phyloP scores from a whole-genome alignment of 2,329 filamentous ascomycete genomes.

The Microcyclospora tardicrescens region DNA sequence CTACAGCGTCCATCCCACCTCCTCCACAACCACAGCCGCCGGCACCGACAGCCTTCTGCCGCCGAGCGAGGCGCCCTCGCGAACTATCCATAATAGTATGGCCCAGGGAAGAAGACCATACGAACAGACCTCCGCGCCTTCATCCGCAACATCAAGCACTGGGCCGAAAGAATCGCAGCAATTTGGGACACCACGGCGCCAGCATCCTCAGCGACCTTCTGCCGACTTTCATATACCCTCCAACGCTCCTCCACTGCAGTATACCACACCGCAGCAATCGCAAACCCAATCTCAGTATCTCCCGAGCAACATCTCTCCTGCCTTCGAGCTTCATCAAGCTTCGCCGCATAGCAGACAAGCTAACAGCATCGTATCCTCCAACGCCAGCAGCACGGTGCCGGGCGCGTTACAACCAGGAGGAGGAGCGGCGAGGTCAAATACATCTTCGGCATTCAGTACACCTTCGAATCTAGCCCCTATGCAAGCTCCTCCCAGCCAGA shows the following conservation, averaged over 20 bases:
- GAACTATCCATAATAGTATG: background rate
- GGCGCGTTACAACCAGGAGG: constrained; percentile 46
- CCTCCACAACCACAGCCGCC: constrained; percentile 28
- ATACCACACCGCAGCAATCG: constrained; percentile 21
- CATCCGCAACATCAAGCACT: constrained; percentile 11
- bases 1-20: constrained; percentile 14
- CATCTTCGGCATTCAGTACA: constrained; percentile 41
- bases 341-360: constrained; percentile 21
- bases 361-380: constrained; percentile 12
- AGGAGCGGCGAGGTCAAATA: constrained; percentile 38
- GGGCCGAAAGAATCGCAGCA: constrained; percentile 3
- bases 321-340: constrained; percentile 47
- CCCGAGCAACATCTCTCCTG: constrained; percentile 32
- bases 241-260: constrained; percentile 4
- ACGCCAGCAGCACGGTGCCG: constrained; percentile 34
- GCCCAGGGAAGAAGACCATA: background rate
- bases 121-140: constrained; percentile 2
- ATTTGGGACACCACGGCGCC: constrained; percentile 5
- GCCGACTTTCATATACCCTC: constrained; percentile 7
- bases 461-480: background rate
- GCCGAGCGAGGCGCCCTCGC: too few relatives aligned
- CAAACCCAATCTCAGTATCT: constrained; percentile 39
- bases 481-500: constrained; percentile 25
- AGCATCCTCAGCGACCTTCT: constrained; percentile 7
- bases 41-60: constrained; percentile 27